Base-by-base conservation (phyloP, 2,329 filamentous ascomycete species). In the Penicillium palitans region DNA sequence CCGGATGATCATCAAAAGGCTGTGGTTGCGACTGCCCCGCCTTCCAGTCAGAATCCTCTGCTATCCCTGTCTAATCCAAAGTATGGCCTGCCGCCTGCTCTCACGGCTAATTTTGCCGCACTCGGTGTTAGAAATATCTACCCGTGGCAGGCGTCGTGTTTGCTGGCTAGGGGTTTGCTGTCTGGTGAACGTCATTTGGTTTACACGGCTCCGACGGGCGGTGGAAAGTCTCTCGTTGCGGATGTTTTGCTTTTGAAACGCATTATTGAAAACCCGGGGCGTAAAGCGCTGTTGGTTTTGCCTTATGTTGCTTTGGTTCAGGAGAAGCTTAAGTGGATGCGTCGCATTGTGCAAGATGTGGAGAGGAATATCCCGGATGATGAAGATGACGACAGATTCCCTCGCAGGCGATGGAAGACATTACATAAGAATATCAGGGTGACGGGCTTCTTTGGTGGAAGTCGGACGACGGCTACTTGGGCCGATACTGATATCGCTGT, bases 301-400 rank as follows among this genome's bases (percentile, higher is more conserved):
- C 90, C 90, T 0, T 93, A 91, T 73, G 88, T 92, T 63, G 89
- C 90, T 19, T 81, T 93, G 3, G 90, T 93, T 0, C 89, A 92
- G 69, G 90, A 93, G 72, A 92, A 92, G 71, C 82, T 90, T 33
- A 84, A 85, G 55, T 92, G 89, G 88, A 77, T 93, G 42, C 84
- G 88, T 31, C 84, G 81, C 49, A 78, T 90, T 19, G 86, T 90
- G 4, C 80, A 87, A 60, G 84, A 83, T 27, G 79, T 91, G 24
- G 74, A 77, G 51, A 78, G 77, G 57, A 60, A 76, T 0, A 64
- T 75, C 9, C 69, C 74, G 4, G 62, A 65, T 12, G 57, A 62
- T 67, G 46, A 75, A 63, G 70, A 72, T n/a, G 67, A 70, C 10
- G 69, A 73, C 2, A 54, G 54, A 42, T 76, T 76, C 17, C 72